Base-by-base conservation (phyloP, 768 basidiomycete species). In the Mycena indigotica region DNA sequence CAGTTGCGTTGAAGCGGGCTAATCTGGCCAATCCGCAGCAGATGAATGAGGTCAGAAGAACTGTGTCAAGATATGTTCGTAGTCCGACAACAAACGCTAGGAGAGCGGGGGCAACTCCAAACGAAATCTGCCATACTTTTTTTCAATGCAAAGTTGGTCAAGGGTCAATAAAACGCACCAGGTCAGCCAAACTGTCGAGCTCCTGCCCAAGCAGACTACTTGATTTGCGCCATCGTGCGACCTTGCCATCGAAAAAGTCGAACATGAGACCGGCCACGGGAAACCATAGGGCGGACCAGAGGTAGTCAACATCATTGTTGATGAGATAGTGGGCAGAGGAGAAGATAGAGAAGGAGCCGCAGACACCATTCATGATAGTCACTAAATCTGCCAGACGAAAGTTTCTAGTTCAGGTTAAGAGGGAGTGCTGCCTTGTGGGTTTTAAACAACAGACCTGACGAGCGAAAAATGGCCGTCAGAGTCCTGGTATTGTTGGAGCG, bases 341-440 rank as follows among this genome's bases (percentile, higher is more conserved):
- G 73, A 98, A 95, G 70, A 99, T 84, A 25, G 95, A 98, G 66
- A 96, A 88, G 17, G 91, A 91, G 56, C 97, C 97, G 75, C 97
- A 99, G 72, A 98, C 89, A 44, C 97, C 97, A 70, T 99, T 99
- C 89, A 95, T 95, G 63, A 99, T 94, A 30, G 97, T 99, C 66
- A 99, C 94, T 51, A 97, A 82, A 78, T 99, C 97, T 63, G 97
- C 97, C 25, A 98, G 84, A 52, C 95, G 92, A 71, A 99, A 99
- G 73, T 98, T 98, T 66, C 97, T 97, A 35, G 66, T 26, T 63
- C 55, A 62, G 65, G 41, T 61, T 56, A 48, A 44, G n/a, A n/a
- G n/a, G n/a, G n/a, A n/a, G n/a, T n/a, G 40, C 44, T 30, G 61
- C 26, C 24, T 59, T 55, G 52, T 38, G 39, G 44, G 38, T 35